These are phyloP conservation scores for Pseudomonodictys pantanalensis DNA, from an alignment of 495 filamentous ascomycete species.

Conservation along the genomic window DNA sequence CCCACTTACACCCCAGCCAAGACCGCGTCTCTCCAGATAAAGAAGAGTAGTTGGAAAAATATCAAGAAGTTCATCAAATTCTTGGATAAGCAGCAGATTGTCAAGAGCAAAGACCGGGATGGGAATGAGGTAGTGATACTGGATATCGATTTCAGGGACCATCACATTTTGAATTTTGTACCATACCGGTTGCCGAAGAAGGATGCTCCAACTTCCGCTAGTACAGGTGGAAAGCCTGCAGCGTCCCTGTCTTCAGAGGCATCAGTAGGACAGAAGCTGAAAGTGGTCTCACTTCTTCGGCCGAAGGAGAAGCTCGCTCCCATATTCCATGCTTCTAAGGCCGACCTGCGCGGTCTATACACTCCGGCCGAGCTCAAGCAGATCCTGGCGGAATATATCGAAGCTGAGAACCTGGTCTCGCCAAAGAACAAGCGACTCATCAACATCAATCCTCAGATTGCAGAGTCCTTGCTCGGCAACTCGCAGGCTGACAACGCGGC, in stretches of 20 bases:
- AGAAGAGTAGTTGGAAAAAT: conserved; percentile 75
- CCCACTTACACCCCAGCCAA: conserved; percentile 57
- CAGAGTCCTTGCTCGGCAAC: conserved; percentile 57
- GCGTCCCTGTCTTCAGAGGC: conserved; percentile 46
- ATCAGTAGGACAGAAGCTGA: conserved; percentile 57
- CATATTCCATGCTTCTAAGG: conserved; percentile 51
- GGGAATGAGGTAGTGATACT: conserved; percentile 64
- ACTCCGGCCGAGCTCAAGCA: conserved; percentile 53
- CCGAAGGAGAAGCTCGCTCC: conserved; percentile 58
- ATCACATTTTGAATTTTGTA: conserved; percentile 53
- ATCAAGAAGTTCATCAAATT: conserved; percentile 71
- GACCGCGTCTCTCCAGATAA: conserved; percentile 62
- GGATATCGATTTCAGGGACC: conserved; percentile 65
- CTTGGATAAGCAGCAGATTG: conserved; percentile 60
- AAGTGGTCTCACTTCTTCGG: conserved; percentile 53
- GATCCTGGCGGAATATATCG: conserved; percentile 51
- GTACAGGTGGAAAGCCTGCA: conserved; percentile 47
- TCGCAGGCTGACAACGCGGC: conserved; percentile 54
- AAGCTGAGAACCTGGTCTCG: conserved; percentile 49
- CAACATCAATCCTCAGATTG: conserved; percentile 60
- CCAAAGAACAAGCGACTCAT: conserved; percentile 62
- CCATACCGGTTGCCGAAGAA: conserved; percentile 64
- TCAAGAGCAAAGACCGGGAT: conserved; percentile 65
- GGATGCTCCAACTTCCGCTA: conserved; percentile 42
- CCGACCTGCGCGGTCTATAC: conserved; percentile 52